Conservation (phyloP, 495 filamentous ascomycete species). For the Penicillium flavigenum region DNA sequence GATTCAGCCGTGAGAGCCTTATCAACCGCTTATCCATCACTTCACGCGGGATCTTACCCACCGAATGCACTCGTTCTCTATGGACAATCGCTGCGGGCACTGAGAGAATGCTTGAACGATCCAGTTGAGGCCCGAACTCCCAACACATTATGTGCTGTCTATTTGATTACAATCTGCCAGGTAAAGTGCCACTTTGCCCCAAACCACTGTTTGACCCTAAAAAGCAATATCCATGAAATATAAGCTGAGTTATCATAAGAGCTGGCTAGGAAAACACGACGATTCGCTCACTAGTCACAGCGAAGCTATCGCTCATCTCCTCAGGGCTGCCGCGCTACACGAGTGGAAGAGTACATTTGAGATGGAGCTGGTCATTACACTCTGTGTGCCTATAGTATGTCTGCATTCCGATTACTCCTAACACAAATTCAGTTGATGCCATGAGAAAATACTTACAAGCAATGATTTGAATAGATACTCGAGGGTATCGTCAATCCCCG, state of each 20-base stretch:
- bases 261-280: constrained; percentile 28
- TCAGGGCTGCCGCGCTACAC: constrained; percentile 26
- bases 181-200: constrained; percentile 16
- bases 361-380: constrained; percentile 30
- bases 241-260: constrained; percentile 16
- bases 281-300: constrained; percentile 29
- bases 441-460: not conserved
- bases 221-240: not conserved
- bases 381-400: constrained; percentile 39
- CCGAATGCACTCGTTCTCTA: constrained; percentile 25
- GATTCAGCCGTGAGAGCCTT: constrained; percentile 38
- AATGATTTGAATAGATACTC: constrained; percentile 27
- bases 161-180: constrained; percentile 44
- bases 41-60: constrained; percentile 21
- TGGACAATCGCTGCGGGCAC: constrained; percentile 28
- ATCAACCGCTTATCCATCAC: constrained; percentile 25
- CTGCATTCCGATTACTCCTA: not conserved
- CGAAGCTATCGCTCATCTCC: constrained; percentile 33
- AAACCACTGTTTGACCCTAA: not conserved
- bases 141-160: constrained; percentile 44
- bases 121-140: constrained; percentile 28
- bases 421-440: not conserved
- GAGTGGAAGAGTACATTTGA: constrained; percentile 31
- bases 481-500: constrained; percentile 33
- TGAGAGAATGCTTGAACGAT: constrained; percentile 37